These are phyloP conservation scores for Globisporangium paddicum DNA, from an alignment of 352 stramenopile species.

Conservation along the genomic window DNA sequence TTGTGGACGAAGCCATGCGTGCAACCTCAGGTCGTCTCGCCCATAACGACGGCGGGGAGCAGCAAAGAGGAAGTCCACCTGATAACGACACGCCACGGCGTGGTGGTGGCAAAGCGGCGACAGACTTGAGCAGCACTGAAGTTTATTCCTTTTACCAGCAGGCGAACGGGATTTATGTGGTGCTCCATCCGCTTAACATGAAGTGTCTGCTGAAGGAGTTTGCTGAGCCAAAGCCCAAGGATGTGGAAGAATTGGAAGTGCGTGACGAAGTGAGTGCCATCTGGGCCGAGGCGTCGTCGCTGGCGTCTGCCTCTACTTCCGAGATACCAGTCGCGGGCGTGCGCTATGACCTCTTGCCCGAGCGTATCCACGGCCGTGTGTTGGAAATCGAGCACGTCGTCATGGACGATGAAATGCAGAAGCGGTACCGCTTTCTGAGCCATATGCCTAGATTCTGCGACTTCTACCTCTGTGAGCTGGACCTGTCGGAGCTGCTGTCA, in stretches of 20 bases:
- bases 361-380: slow-evolving; percentile 52
- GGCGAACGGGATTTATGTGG: slow-evolving; percentile 79
- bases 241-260: slow-evolving; percentile 19
- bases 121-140: background rate
- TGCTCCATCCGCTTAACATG: slow-evolving; percentile 89
- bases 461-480: slow-evolving; percentile 86
- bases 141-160: slow-evolving; percentile 88
- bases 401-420: slow-evolving; percentile 83
- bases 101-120: background rate
- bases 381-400: slow-evolving; percentile 84
- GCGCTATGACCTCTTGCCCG: slow-evolving; percentile 51
- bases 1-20: slow-evolving; percentile 76
- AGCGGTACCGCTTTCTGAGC: slow-evolving; percentile 83
- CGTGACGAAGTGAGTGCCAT: slow-evolving; percentile 20
- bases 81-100: background rate
- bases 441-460: slow-evolving; percentile 85
- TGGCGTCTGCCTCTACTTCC: slow-evolving; percentile 4
- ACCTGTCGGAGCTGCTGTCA: slow-evolving; percentile 69
- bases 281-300: slow-evolving; percentile 24
- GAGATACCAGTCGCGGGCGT: slow-evolving; percentile 10
- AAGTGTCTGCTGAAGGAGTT: slow-evolving; percentile 84
- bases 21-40: slow-evolving; percentile 59
- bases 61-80: slow-evolving; percentile 6
- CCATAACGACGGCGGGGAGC: slow-evolving; percentile 20
- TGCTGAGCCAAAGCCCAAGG: slow-evolving; percentile 24